phyloP scores from a whole-genome alignment of 2,329 filamentous ascomycete genomes.

The Tolypocladium pustulatum region DNA sequence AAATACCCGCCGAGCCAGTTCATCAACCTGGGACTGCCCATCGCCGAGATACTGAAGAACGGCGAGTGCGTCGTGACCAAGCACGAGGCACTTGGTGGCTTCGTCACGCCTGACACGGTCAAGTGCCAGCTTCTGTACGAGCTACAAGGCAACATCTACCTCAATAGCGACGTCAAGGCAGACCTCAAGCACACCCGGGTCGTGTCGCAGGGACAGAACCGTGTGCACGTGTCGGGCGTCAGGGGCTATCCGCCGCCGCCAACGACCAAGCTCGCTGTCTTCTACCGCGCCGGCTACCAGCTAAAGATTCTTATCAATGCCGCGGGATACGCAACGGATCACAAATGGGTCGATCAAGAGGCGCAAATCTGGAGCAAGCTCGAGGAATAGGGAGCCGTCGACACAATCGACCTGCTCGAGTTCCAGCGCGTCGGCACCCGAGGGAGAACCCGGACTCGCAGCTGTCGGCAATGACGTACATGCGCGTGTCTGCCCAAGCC shows the following conservation, averaged over 20 bases:
- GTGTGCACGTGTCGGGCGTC: constrained; percentile 29
- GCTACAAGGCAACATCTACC: constrained; percentile 34
- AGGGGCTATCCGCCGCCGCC: constrained; percentile 32
- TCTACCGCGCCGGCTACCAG: constrained; percentile 37
- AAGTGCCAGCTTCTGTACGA: constrained; percentile 39
- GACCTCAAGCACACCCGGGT: constrained; percentile 24
- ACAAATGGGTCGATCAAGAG: constrained; percentile 40
- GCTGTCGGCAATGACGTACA: constrained; percentile 30
- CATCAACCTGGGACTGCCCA: constrained; percentile 31
- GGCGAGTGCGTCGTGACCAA: constrained; percentile 38
- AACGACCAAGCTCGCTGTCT: constrained; percentile 41
- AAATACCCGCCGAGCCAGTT: constrained; percentile 9
- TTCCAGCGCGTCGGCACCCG: constrained; percentile 29
- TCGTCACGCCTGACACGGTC: constrained; percentile 24
- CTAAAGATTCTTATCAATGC: constrained; percentile 32
- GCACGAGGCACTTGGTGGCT: constrained; percentile 31
- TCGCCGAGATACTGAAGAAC: constrained; percentile 35
- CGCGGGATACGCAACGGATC: constrained; percentile 32
- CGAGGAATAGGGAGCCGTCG: constrained; percentile 21
- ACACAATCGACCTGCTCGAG: constrained; percentile 37
- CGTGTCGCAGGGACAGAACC: constrained; percentile 20
- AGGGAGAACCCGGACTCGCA: constrained; percentile 26
- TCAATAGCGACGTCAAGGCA: constrained; percentile 37
- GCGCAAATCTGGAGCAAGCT: constrained; percentile 33
- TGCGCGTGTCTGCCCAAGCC: constrained; percentile 32